Evolutionary conservation across 2,329 filamentous ascomycete genomes (phyloP), one percentile per base, ranked within the genome.

Genomic region (Xylaria sp.): DNA sequence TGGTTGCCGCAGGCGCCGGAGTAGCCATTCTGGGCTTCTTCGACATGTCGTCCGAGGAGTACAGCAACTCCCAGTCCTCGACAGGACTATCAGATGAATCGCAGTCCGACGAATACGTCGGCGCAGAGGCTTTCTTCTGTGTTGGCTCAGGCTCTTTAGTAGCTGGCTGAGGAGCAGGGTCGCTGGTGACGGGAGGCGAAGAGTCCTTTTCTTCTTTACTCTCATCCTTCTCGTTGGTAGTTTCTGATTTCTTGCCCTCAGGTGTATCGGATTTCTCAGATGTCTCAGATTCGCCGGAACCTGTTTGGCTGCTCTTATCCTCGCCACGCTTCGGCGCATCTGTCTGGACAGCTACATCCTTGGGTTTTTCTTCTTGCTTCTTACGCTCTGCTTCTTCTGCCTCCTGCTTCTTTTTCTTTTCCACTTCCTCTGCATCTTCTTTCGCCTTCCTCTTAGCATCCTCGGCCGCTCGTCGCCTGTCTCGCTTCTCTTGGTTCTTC

Each of bases 51-150:
- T 90, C 88, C 60, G 83, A 85, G 67, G 85, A 87, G 76, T 89
- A 89, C 33, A 89, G 81, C 71, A 85, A 82, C 72, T 90, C 87
- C 82, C 85, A 89, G 69, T 90, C 88, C 43, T 85, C 83, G 1
- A 90, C 82, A 0, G 88, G 88, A 7, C 86, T 88, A 54, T 89
- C 88, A 0, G 87, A 89, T 0, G 87, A 88, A 64, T 89, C 85
- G 41, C 83, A 84, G 6, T 85, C 85, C 0, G 85, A 86, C 0
- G 83, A 82, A 67, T 83, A 82, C 58, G 69, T 60, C 33, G 74
- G 73, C 10, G 73, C 56, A 6, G 18, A n/a, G 20, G 64, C 7
- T 55, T 70, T 70, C 55, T 70, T 52, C 20, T 62, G 56, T 3
- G 39, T 20, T 15, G 18, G 39, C n/a, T 62, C 49, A 3, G 52